Evolutionary conservation across 768 basidiomycete genomes (phyloP).

Genomic region (Lentinula sp.): DNA sequence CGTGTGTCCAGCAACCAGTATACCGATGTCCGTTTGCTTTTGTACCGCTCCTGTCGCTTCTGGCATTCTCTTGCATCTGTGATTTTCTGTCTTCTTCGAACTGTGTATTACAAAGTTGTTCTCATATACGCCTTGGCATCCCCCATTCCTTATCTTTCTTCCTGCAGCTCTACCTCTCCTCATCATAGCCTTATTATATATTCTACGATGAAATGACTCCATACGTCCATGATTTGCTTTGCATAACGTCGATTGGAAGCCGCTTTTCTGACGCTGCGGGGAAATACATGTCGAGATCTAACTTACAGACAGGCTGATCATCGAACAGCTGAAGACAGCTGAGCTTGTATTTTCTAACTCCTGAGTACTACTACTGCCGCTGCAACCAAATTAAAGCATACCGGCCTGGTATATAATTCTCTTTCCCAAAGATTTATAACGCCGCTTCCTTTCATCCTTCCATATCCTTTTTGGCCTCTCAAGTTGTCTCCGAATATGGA

Average conservation of each 20-base stretch:
- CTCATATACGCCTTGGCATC: neutral
- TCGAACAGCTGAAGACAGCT: neutral
- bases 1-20: neutral
- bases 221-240: neutral
- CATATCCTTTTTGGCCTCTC: neutral
- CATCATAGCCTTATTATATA: neutral
- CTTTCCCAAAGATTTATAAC: neutral
- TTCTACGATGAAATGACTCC: neutral
- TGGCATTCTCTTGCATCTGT: neutral
- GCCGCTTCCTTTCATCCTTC: neutral
- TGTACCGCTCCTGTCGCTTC: neutral
- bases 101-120: slow-evolving; percentile 1
- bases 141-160: neutral
- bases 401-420: neutral
- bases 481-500: neutral
- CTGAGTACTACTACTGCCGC: neutral
- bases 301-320: neutral
- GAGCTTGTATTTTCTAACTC: neutral
- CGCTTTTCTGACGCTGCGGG: neutral
- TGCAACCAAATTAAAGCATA: neutral
- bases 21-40: neutral
- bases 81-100: neutral
- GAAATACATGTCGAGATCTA: neutral
- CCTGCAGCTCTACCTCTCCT: neutral
- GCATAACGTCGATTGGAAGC: neutral